Conservation (phyloP, 805 yeast genomes). For the Metahyphopichia silvanorum region DNA sequence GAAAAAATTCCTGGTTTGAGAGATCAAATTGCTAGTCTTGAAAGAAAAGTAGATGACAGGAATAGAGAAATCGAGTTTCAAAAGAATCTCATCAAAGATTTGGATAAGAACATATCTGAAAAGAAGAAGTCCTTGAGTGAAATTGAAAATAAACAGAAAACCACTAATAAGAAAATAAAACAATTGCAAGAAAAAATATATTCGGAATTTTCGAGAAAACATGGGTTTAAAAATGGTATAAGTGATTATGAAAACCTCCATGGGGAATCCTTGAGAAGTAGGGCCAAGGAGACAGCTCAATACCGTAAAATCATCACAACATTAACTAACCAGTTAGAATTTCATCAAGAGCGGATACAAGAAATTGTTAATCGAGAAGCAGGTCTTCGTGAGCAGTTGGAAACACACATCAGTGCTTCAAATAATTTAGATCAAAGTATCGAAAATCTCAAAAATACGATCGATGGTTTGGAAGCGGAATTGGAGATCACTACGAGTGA, state of each 20-base stretch:
- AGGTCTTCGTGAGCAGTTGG: slow-evolving; percentile 37
- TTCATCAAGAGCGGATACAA: slow-evolving; percentile 58
- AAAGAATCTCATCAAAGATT: slow-evolving; percentile 16
- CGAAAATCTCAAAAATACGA: slow-evolving; percentile 17
- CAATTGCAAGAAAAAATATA: slow-evolving; percentile 46
- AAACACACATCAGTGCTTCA: too few species aligned
- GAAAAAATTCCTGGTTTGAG: slow-evolving; percentile 43
- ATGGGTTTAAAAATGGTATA: slow-evolving; percentile 52
- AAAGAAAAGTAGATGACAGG: slow-evolving; percentile 44
- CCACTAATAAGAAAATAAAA: slow-evolving; percentile 13
- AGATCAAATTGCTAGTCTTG: slow-evolving; percentile 40
- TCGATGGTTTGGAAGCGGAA: slow-evolving; percentile 27
- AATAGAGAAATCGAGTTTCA: slow-evolving; percentile 53
- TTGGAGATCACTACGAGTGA: slow-evolving; percentile 20
- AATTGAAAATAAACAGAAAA: slow-evolving; percentile 18
- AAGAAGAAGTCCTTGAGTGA: slow-evolving; percentile 12
- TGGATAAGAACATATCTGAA: slow-evolving; percentile 14
- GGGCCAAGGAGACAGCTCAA: slow-evolving; percentile 59
- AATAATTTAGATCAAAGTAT: slow-evolving; percentile 34
- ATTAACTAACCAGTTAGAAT: slow-evolving; percentile 56
- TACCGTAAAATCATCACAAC: slow-evolving; percentile 59
- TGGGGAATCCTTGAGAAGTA: slow-evolving; percentile 54
- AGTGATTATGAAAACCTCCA: slow-evolving; percentile 69
- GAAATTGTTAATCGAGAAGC: slow-evolving; percentile 49
- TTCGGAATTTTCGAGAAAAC: slow-evolving; percentile 48